Conservation (phyloP, 305 asterid genomes). For the Ilex paraguariensis region DNA sequence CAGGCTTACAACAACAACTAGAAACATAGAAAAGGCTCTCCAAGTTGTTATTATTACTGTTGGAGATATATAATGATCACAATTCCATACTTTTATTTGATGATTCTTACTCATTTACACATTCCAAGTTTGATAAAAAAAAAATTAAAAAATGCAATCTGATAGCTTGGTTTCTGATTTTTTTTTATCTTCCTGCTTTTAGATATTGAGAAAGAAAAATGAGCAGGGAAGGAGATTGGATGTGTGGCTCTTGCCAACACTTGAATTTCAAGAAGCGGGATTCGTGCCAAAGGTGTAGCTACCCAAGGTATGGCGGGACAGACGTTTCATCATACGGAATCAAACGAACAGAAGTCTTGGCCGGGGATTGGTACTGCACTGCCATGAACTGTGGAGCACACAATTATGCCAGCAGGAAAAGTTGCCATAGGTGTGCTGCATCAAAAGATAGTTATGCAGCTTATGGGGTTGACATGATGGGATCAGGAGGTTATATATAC, state of each 20-base stretch:
- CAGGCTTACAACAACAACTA: too few species aligned
- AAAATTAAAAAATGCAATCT: too few species aligned
- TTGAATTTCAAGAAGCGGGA: constrained; percentile 75
- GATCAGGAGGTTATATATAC: constrained; percentile 38
- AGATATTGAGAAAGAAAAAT: constrained; percentile 22
- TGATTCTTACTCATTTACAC: too few species aligned
- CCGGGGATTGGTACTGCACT: constrained; percentile 88
- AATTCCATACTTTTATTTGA: too few species aligned
- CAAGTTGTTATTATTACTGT: too few species aligned
- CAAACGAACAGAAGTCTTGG: constrained; percentile 41
- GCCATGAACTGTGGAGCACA: constrained; percentile 69
- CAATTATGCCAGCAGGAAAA: constrained; percentile 77
- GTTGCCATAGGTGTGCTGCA: constrained; percentile 66
- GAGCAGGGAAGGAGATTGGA: constrained; percentile 66
- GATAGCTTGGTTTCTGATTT: too few species aligned
- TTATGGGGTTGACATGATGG: constrained; percentile 33
- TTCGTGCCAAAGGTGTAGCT: constrained; percentile 71
- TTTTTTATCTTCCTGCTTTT: not conserved
- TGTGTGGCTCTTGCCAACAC: constrained; percentile 88
- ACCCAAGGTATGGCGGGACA: constrained; percentile 51
- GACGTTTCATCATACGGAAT: constrained; percentile 45
- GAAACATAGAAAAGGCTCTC: too few species aligned
- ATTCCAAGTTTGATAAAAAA: too few species aligned
- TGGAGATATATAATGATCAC: too few species aligned
- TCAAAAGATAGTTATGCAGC: constrained; percentile 40